A percentile compares a stretch with the other conserved stretches of the same genome.
phyloP scores from a whole-genome alignment of 2,329 filamentous ascomycete genomes.

The Xylaria sp. region DNA sequence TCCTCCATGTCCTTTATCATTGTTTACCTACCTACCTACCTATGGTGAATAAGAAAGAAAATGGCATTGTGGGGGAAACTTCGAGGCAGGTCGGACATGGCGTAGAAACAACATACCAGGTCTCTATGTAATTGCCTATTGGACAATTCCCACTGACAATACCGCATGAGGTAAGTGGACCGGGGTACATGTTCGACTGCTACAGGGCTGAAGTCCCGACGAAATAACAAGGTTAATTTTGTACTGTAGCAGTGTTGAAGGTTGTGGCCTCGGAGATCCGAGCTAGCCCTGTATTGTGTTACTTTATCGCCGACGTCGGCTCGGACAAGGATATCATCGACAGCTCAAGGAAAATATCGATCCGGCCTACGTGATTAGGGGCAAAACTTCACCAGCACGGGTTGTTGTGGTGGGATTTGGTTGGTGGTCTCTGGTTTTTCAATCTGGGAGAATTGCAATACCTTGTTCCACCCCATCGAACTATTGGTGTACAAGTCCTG shows the following conservation, averaged over 20 bases:
- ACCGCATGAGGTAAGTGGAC: not conserved
- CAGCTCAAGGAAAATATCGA: too few relatives aligned
- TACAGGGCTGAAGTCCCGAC: too few relatives aligned
- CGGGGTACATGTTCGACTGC: too few relatives aligned
- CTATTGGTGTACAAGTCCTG: too few relatives aligned
- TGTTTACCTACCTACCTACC: too few relatives aligned
- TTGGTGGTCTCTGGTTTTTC: too few relatives aligned
- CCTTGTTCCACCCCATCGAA: too few relatives aligned
- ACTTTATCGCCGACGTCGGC: slow-evolving; percentile 15
- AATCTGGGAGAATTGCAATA: too few relatives aligned
- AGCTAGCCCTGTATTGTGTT: slow-evolving; percentile 1
- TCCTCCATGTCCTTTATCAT: not conserved
- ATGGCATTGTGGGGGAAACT: not conserved
- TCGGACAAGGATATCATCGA: slow-evolving; percentile 20
- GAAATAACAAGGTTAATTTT: slow-evolving; percentile 2
- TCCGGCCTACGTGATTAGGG: too few relatives aligned
- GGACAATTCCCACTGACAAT: not conserved
- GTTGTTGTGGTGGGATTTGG: too few relatives aligned
- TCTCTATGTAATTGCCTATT: not conserved
- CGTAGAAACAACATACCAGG: not conserved
- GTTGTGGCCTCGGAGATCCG: slow-evolving; percentile 24
- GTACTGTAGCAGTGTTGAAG: slow-evolving; percentile 5
- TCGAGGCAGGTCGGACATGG: not conserved
- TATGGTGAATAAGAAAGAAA: not conserved
- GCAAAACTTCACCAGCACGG: too few relatives aligned